Percentiles rank a stretch among this genome's conserved stretches.
Evolutionary conservation across 352 stramenopile genomes (phyloP).

Genomic region (Phytophthora uliginosa): DNA sequence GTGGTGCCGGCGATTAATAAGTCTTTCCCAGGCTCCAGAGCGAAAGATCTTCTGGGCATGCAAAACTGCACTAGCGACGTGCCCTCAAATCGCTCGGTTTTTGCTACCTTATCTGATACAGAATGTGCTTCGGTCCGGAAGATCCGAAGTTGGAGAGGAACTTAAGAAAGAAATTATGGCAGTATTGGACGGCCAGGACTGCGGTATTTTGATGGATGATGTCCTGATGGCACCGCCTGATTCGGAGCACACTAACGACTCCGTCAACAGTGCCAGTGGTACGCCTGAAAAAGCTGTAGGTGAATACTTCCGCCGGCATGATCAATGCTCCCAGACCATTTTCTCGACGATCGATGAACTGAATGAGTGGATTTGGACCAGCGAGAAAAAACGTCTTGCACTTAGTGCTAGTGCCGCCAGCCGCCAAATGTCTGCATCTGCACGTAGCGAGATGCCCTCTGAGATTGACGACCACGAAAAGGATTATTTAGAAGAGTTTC

Average conservation of each 20-base stretch:
- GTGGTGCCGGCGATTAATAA: constrained; percentile 83
- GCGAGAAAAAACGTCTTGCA: constrained; percentile 80
- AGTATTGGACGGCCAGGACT: constrained; percentile 79
- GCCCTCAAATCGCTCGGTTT: constrained; percentile 81
- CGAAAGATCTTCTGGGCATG: constrained; percentile 88
- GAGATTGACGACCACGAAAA: constrained; percentile 82
- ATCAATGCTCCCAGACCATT: constrained; percentile 89
- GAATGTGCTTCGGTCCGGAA: constrained; percentile 83
- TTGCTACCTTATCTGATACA: constrained; percentile 89
- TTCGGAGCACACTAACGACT: constrained; percentile 32
- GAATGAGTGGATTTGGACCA: constrained; percentile 91
- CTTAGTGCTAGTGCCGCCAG: constrained; percentile 64
- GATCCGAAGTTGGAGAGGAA: constrained; percentile 68
- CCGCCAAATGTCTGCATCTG: constrained; percentile 47
- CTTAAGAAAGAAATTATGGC: constrained; percentile 87
- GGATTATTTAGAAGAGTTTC: constrained; percentile 79
- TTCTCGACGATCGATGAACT: constrained; percentile 90
- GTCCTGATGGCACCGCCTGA: constrained; percentile 48
- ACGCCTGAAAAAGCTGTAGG: constrained; percentile 37
- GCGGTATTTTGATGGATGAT: constrained; percentile 66
- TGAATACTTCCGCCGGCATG: constrained; percentile 81
- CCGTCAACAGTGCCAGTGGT: constrained; percentile 5
- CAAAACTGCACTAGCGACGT: constrained; percentile 66
- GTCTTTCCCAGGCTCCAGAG: constrained; percentile 84
- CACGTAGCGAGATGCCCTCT: constrained; percentile 52